These are phyloP conservation scores for Kwoniella sp. DNA, from an alignment of 768 basidiomycete genomes.

Conservation along the genomic window DNA sequence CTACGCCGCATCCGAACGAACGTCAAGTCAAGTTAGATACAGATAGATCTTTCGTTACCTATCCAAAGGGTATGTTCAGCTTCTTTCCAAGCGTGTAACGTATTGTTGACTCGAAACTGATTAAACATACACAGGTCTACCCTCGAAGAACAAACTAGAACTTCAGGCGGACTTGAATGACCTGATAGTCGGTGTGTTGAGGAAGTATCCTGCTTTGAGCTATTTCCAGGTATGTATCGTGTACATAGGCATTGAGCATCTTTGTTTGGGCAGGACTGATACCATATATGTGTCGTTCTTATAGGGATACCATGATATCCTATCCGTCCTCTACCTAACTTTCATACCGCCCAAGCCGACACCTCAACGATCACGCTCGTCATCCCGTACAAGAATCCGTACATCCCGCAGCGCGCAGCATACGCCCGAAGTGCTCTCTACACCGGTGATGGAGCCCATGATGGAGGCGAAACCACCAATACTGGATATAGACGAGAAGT, in stretches of 20 bases:
- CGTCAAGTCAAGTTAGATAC: constrained; percentile 86
- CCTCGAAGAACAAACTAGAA: constrained; percentile 54
- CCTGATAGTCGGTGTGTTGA: constrained; percentile 74
- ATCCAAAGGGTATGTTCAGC: constrained; percentile 72
- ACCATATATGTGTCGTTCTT: background rate
- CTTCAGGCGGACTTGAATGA: constrained; percentile 70
- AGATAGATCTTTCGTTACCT: constrained; percentile 87
- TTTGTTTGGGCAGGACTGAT: no score
- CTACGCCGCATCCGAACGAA: constrained; percentile 62
- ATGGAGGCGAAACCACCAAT: background rate
- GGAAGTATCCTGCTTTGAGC: constrained; percentile 69
- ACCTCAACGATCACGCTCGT: constrained; percentile 10
- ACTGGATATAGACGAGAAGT: background rate
- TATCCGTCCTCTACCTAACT: constrained; percentile 67
- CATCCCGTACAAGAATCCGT: constrained; percentile 12
- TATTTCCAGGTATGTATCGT: constrained; percentile 83
- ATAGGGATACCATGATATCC: constrained; percentile 90
- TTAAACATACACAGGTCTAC: constrained; percentile 38
- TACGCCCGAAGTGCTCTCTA: background rate
- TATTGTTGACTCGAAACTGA: background rate
- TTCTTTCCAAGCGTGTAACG: background rate
- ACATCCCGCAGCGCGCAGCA: constrained; percentile 1
- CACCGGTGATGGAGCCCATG: background rate
- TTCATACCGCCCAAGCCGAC: constrained; percentile 39
- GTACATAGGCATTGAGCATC: no score